phyloP scores from a whole-genome alignment of 2,329 filamentous ascomycete genomes.

The Davidsoniella virescens region DNA sequence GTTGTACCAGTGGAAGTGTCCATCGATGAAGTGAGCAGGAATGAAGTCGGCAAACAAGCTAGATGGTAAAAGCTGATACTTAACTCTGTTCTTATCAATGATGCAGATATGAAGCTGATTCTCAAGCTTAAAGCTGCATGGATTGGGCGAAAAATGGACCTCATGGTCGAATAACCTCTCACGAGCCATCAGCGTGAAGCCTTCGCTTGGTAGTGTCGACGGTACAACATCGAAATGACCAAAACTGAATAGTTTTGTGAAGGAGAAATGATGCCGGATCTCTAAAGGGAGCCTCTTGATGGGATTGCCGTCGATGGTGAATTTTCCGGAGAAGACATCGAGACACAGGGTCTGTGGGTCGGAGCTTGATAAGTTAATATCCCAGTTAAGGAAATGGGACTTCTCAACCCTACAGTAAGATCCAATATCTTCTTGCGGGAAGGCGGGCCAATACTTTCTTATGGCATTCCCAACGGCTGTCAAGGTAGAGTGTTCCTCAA shows the following conservation, averaged over 20 bases:
- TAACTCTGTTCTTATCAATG: background rate
- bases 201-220: slow-evolving; percentile 18
- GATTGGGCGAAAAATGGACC: slow-evolving; percentile 22
- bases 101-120: slow-evolving; percentile 22
- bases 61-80: slow-evolving; percentile 21
- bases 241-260: slow-evolving; percentile 27
- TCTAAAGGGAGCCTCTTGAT: slow-evolving; percentile 28
- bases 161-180: slow-evolving; percentile 17
- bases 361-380: no score
- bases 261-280: slow-evolving; percentile 27
- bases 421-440: no score
- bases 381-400: no score
- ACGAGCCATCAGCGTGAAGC: slow-evolving; percentile 18
- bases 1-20: slow-evolving; percentile 32
- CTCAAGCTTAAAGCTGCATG: background rate
- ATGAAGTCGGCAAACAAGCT: slow-evolving; percentile 18
- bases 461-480: no score
- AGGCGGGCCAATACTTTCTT: no score
- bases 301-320: slow-evolving; percentile 36
- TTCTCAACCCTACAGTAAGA: no score
- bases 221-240: slow-evolving; percentile 28
- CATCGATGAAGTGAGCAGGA: slow-evolving; percentile 23
- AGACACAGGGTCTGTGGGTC: slow-evolving; percentile 16
- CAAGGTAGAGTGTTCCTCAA: no score
- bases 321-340: slow-evolving; percentile 33